Percentiles rank a stretch among this genome's conserved stretches.
Evolutionary conservation across 2,329 filamentous ascomycete genomes (phyloP).

Genomic region (Diaporthe ilicicola): DNA sequence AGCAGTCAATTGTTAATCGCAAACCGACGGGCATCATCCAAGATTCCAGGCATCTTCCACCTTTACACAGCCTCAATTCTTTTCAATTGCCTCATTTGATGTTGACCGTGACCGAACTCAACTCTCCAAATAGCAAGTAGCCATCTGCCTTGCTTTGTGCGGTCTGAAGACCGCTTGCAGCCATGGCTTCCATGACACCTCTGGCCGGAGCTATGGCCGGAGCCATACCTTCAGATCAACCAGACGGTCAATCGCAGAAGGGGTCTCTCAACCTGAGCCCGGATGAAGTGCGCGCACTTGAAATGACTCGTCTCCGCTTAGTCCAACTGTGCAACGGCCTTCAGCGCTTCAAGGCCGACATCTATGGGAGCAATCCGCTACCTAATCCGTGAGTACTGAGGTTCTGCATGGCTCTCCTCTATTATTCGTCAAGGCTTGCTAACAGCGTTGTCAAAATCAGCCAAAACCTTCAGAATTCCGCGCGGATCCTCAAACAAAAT

Average conservation of each 20-base stretch:
- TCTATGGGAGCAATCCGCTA: slow-evolving; percentile 70
- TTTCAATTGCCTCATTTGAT: not conserved
- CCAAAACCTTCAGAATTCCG: slow-evolving; percentile 75
- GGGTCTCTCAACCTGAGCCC: slow-evolving; percentile 58
- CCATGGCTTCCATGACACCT: slow-evolving; percentile 11
- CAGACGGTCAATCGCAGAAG: slow-evolving; percentile 5
- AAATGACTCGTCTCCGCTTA: slow-evolving; percentile 74
- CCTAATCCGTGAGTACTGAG: slow-evolving; percentile 66
- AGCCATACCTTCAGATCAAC: not conserved
- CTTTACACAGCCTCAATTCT: not conserved
- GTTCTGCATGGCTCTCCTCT: not conserved
- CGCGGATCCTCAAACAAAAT: slow-evolving; percentile 75
- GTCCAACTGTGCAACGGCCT: slow-evolving; percentile 75
- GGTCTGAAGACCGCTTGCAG: not conserved
- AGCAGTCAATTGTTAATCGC: not conserved
- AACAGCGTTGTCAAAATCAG: slow-evolving; percentile 49
- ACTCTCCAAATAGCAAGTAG: not conserved
- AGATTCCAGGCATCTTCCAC: not conserved
- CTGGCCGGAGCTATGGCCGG: slow-evolving; percentile 8
- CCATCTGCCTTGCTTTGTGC: not conserved
- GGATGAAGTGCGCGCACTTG: slow-evolving; percentile 73
- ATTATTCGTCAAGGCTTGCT: not conserved
- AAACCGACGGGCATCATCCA: not conserved
- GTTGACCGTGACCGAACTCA: not conserved
- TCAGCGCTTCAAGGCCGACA: slow-evolving; percentile 67